Base-by-base conservation (phyloP, 179 eudicot genomes). In the Beta lomatogona region DNA sequence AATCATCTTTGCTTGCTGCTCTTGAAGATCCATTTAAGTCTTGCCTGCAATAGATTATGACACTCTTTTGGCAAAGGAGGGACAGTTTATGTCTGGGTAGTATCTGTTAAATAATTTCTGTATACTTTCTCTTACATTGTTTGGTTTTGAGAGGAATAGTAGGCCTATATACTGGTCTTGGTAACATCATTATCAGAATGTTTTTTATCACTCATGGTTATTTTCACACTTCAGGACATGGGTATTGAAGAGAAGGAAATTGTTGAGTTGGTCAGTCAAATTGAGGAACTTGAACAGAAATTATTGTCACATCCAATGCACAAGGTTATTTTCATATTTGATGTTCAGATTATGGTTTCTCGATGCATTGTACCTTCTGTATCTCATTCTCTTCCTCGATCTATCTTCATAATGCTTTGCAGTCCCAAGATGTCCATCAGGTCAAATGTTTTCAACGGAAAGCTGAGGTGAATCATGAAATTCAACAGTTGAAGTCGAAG, bases 391-490 rank as follows among this genome's bases (percentile, higher is more conserved):
- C 54, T 45, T 21, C n/a, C 28, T 53, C 36, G 6, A 55, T 52
- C 54, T 44, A 71, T 50, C 36, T 48, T 19, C 21, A 7, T 66
- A n/a, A 31, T 85, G 78, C 71, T 63, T 82, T 73, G 74, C 90
- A 97, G 99, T 83, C 97, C 14, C 97, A 94, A 87, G 97, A 97
- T 88, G 93, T 88, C 71, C 90, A 92, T 73, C 97, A 97, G 78
- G 88, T 94, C 52, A 89, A 84, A 87, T 84, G 90, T 89, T 97
- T 89, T 88, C 94, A 93, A 86, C 89, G 92, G 87, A 97, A 97
- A 88, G 99, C 99, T 19, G 98, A 97, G 87, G 89, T 91, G 76
- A 93, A 90, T 86, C 94, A 97, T 86, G 99, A 97, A 91, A 94
- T 97, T 86, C 99, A 97, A 89, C 96, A 92, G 86, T 84, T 97